Evolutionary conservation across 352 stramenopile species (phyloP).

Genomic region (Peronospora destructor): DNA sequence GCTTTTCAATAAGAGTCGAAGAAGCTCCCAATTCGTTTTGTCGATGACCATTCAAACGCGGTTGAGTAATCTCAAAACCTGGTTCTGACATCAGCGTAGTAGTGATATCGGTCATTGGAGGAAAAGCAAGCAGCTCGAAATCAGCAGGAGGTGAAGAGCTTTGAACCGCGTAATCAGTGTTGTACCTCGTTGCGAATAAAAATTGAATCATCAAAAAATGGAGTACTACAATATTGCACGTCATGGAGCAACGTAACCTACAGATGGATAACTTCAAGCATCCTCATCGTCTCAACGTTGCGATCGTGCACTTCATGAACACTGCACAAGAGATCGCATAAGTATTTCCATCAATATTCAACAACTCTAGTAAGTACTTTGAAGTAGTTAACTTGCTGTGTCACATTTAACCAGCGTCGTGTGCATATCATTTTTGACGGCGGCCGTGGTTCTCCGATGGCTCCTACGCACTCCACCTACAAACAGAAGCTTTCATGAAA

Average conservation of each 20-base stretch:
- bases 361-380: background rate
- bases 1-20: slow-evolving; percentile 21
- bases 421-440: slow-evolving; percentile 9
- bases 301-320: slow-evolving; percentile 38
- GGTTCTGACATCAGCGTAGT: background rate
- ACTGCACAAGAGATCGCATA: slow-evolving; percentile 14
- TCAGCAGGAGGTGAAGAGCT: slow-evolving; percentile 4
- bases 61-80: slow-evolving; percentile 1
- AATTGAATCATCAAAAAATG: background rate
- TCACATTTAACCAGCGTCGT: slow-evolving; percentile 33
- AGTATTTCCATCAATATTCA: background rate
- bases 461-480: slow-evolving; percentile 38
- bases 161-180: slow-evolving; percentile 12
- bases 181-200: slow-evolving; percentile 13
- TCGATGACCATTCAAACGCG: slow-evolving; percentile 1
- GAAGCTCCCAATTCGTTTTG: background rate
- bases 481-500: slow-evolving; percentile 4
- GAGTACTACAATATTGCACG: background rate
- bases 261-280: slow-evolving; percentile 56
- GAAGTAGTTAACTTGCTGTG: slow-evolving; percentile 18
- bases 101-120: slow-evolving; percentile 1
- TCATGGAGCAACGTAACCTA: slow-evolving; percentile 18
- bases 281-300: slow-evolving; percentile 53
- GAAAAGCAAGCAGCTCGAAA: slow-evolving; percentile 25
- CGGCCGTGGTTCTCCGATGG: slow-evolving; percentile 23